Evolutionary conservation across 2,329 filamentous ascomycete genomes (phyloP).

Genomic region (Colletotrichum caudatum): DNA sequence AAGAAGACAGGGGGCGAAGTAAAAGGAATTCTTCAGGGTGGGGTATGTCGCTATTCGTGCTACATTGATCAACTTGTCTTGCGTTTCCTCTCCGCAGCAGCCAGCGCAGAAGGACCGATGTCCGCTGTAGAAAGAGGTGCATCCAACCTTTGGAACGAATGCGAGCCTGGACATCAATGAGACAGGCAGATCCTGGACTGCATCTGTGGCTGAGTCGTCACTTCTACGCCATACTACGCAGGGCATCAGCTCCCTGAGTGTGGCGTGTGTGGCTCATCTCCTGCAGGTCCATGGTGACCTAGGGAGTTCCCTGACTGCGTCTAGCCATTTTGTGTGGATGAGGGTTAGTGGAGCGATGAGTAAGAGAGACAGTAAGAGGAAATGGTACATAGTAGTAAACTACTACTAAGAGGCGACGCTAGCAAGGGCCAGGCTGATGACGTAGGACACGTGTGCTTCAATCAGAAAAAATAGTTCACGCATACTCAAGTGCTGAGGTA

Average conservation of each 20-base stretch:
- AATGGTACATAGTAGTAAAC: not conserved
- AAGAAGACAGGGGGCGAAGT: not conserved
- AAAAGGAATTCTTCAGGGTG: slow-evolving; percentile 8
- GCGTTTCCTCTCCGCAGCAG: slow-evolving; percentile 11
- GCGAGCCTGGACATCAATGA: not conserved
- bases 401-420: not conserved
- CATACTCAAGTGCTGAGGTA: slow-evolving; percentile 19
- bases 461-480: slow-evolving; percentile 28
- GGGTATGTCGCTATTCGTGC: not conserved
- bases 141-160: slow-evolving; percentile 18
- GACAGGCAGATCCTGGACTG: slow-evolving; percentile 17
- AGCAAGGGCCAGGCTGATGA: slow-evolving; percentile 36
- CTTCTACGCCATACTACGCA: slow-evolving; percentile 9
- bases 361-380: slow-evolving; percentile 25
- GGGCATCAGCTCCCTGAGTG: slow-evolving; percentile 21
- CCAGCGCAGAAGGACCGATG: slow-evolving; percentile 26
- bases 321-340: slow-evolving; percentile 22
- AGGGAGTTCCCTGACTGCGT: slow-evolving; percentile 14
- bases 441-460: slow-evolving; percentile 33
- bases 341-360: slow-evolving; percentile 19
- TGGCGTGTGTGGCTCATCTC: slow-evolving; percentile 37
- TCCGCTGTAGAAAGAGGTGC: slow-evolving; percentile 26
- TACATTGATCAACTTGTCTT: slow-evolving; percentile 7
- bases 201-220: slow-evolving; percentile 37
- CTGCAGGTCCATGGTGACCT: slow-evolving; percentile 3